Percentiles rank a stretch among this genome's conserved stretches.
phyloP scores from a whole-genome alignment of 208 protist species.

The Trypanosoma avium region DNA sequence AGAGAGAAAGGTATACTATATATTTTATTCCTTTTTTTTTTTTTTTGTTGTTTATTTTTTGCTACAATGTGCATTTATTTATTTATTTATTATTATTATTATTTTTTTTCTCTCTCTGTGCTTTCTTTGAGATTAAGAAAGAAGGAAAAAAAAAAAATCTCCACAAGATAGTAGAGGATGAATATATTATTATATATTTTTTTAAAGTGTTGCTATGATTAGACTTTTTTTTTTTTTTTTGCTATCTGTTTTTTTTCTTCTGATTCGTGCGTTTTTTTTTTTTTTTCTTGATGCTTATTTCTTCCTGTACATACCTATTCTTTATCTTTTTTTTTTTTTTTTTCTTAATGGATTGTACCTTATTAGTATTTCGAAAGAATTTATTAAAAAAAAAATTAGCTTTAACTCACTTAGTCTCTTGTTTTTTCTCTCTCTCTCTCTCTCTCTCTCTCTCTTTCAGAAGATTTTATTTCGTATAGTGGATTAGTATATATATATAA shows the following conservation, averaged over 20 bases:
- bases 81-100: not conserved
- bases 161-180: not conserved
- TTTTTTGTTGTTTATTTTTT: slow-evolving; percentile 66
- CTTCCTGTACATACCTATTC: no score
- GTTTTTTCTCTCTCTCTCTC: not conserved
- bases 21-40: slow-evolving; percentile 64
- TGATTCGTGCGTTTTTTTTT: no score
- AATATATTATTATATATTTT: no score
- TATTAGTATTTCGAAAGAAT: not conserved
- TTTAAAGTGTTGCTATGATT: no score
- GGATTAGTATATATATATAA: slow-evolving; percentile 2
- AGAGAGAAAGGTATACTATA: slow-evolving; percentile 80
- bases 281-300: no score
- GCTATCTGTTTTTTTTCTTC: no score
- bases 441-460: not conserved
- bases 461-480: slow-evolving; percentile 13
- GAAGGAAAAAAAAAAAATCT: not conserved
- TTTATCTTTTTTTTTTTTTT: no score
- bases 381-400: no score
- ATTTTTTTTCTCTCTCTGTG: not conserved
- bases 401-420: not conserved
- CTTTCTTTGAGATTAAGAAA: slow-evolving; percentile 1
- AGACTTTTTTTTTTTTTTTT: not conserved
- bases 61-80: slow-evolving; percentile 30
- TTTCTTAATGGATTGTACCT: not conserved